Base-by-base conservation (phyloP, 108 stramenopile genomes). In the Fragilariopsis cylindrus region DNA sequence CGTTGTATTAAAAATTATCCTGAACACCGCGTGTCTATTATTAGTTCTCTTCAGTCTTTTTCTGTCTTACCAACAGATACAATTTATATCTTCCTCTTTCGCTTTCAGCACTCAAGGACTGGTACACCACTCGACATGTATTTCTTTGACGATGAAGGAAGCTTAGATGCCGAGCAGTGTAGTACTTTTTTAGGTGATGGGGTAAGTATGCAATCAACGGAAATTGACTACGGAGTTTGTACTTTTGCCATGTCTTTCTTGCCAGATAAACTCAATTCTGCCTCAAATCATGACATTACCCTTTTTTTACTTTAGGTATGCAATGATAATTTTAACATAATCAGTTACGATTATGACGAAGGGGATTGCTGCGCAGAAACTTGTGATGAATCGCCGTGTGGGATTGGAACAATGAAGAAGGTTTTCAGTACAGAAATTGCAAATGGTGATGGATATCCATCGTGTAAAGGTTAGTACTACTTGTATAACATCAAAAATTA, bases 281-380 rank as follows among this genome's bases (percentile, higher is more conserved):
- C 19, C 19, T 19, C 19, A 19, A 19, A 19, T 19, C 19, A 19
- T 19, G 19, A 19, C 19, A 19, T 19, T 19, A 19, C 19, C 19
- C 19, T 19, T 19, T 19, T 19, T 19, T 19, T 19, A 19, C 19
- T 19, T 19, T 19, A 19, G 19, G 19, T 19, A 5, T 63, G 62
- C n/a, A 11, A 63, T 15, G 3, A 5, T 44, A 12, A 3, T 45
- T 63, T 63, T 9, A 63, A 63, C 16, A 8, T 44, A 12, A 5
- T 6, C 7, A n/a, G 16, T 40, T 43, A 63, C 62, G 16, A 9
- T 11, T 63, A 45, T 13, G 62, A 63, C 45, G 39, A 63, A 7
- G 62, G 62, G n/a, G 62, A 63, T 63, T 63, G 62, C 62, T 63
- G 62, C 45, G 41, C 62, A 7, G 62, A 7, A 7, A 63, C 62